Conservation (phyloP, 1,139 yeast genomes). For the Geotrichum carabidarum region DNA sequence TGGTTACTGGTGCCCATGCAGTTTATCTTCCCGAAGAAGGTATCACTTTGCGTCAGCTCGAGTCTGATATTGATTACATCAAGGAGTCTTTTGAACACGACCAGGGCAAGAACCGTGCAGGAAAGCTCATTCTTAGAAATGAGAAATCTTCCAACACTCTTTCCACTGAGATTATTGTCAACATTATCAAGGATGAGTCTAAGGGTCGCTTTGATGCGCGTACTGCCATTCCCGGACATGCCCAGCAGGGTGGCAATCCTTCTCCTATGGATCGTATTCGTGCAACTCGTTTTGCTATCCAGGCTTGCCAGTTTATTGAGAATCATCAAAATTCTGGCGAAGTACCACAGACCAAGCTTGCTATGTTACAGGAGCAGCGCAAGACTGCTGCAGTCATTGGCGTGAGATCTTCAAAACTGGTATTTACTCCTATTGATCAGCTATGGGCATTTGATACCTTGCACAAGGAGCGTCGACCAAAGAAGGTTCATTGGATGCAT, state of each 20-base stretch:
- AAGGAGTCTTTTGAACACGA: constrained; percentile 65
- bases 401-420: constrained; percentile 70
- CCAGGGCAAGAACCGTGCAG: constrained; percentile 77
- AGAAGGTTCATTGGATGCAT: constrained; percentile 74
- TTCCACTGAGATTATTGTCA: constrained; percentile 74
- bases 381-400: constrained; percentile 84
- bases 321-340: constrained; percentile 26
- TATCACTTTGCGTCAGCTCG: constrained; percentile 63
- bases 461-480: constrained; percentile 76
- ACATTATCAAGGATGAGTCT: constrained; percentile 74
- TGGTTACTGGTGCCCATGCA: constrained; percentile 88
- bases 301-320: constrained; percentile 82
- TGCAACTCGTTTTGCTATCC: constrained; percentile 85
- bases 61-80: constrained; percentile 69
- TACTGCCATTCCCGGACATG: constrained; percentile 97
- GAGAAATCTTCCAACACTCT: constrained; percentile 80
- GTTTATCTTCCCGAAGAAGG: constrained; percentile 91
- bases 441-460: constrained; percentile 86
- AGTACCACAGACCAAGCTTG: constrained; percentile 2
- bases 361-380: constrained; percentile 32
- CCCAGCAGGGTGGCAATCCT: constrained; percentile 96
- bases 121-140: constrained; percentile 79
- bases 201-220: constrained; percentile 78
- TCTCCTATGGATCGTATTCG: constrained; percentile 91
- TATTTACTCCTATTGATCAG: constrained; percentile 64